Conservation (phyloP, 495 filamentous ascomycete species). For the Aeminium ludgeri region DNA sequence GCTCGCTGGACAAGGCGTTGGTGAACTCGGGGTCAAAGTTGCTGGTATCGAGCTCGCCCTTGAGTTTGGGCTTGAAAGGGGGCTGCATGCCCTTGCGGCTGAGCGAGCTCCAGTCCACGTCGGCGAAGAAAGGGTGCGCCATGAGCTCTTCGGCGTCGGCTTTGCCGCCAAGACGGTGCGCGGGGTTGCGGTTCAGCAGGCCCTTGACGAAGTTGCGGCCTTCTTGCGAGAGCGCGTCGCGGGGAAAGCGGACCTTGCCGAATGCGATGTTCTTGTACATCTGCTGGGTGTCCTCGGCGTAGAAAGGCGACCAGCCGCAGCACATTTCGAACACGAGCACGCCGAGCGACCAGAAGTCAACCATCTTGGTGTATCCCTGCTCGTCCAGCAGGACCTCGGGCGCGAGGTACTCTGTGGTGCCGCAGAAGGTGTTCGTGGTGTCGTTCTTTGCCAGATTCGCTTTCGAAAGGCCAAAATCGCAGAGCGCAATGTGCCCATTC, state of each 20-base stretch:
- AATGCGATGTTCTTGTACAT: conserved; percentile 99
- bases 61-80: conserved; percentile 93
- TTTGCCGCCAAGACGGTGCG: conserved; percentile 80
- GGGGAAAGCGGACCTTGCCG: conserved; percentile 90
- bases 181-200: conserved; percentile 88
- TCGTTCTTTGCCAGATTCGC: conserved; percentile 90
- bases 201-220: conserved; percentile 97
- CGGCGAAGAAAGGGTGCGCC: conserved; percentile 73
- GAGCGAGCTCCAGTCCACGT: conserved; percentile 81
- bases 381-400: conserved; percentile 92
- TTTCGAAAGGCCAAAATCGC: conserved; percentile 88
- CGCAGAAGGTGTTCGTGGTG: conserved; percentile 97
- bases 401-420: conserved; percentile 92
- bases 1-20: conserved; percentile 57
- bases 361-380: conserved; percentile 98
- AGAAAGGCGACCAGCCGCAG: conserved; percentile 97
- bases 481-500: conserved; percentile 71
- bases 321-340: conserved; percentile 99
- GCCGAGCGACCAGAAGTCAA: conserved; percentile 97
- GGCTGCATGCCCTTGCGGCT: conserved; percentile 83
- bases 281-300: conserved; percentile 96
- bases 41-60: conserved; percentile 84
- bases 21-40: conserved; percentile 99
- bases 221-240: conserved; percentile 83
- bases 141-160: conserved; percentile 91